Evolutionary conservation across 1,139 yeast genomes (phyloP), one percentile per base, ranked within the genome.

Genomic region (Blastobotrys indianensis): DNA sequence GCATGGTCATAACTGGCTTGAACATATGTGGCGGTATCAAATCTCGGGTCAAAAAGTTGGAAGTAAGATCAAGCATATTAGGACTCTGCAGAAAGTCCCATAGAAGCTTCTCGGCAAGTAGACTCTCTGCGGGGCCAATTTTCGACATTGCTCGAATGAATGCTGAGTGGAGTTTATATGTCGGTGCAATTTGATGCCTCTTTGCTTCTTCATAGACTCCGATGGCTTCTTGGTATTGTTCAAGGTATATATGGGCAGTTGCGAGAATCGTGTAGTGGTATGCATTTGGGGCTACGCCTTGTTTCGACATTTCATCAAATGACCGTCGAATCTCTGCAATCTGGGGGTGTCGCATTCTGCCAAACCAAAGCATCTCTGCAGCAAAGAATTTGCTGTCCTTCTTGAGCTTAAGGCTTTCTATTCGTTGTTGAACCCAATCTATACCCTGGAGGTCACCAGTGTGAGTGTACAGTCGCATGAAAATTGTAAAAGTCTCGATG

Each of bases 231-330:
- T 15, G 16, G 30, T 15, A 25, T 6, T 49, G 39, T 9, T 46
- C 42, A 7, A 34, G 39, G 12, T 39, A 36, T n/a, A 46, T 39
- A 36, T 49, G 53, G 3, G 53, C 55, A 8, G 53, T 49, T 52
- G 61, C 55, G 20, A 63, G 40, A 9, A 62, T 44, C 0, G 62
- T 51, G 37, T 55, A 63, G 45, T 64, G 66, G 28, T 55, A 57
- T 7, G 57, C 54, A 10, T 50, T 51, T 6, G 54, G 50, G 16
- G 37, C 40, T 2, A 54, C 36, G 2, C 52, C 49, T 4, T 30
- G 9, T 12, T 32, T 33, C 12, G 40, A 42, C 52, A 60, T 53
- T 15, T 53, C 54, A 1, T 45, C 37, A 32, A 64, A 47, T 1
- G 52, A 40, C 11, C 30, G 36, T 37, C 53, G 55, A 2, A 62